These are phyloP conservation scores for Pleomassaria siparia DNA, from an alignment of 2,329 filamentous ascomycete species.

Conservation along the genomic window DNA sequence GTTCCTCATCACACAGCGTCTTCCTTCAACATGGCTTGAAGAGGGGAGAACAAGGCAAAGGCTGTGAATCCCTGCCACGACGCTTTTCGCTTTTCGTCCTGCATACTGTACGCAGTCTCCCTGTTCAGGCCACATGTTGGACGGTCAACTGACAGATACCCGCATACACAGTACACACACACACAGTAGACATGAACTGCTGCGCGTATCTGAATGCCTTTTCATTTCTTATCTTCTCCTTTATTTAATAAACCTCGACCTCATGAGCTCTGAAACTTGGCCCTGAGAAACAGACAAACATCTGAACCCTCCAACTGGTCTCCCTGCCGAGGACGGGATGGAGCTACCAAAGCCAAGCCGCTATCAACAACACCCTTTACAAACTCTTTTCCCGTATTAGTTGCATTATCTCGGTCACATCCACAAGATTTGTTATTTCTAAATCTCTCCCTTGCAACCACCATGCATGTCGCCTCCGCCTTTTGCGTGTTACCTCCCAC, in stretches of 20 bases:
- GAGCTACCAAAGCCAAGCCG: slow-evolving; percentile 5
- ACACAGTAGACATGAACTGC: background rate
- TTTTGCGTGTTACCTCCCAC: slow-evolving; percentile 17
- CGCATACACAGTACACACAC: no score
- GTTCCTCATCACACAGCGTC: slow-evolving; percentile 7
- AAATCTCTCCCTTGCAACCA: slow-evolving; percentile 17
- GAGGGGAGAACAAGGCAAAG: background rate
- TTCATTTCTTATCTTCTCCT: no score
- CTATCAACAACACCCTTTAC: background rate
- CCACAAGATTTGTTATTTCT: slow-evolving; percentile 3
- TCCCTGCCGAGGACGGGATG: background rate
- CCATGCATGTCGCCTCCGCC: slow-evolving; percentile 17
- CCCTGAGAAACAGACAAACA: no score
- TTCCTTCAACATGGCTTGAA: slow-evolving; percentile 12
- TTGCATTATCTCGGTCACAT: background rate
- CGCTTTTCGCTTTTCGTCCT: slow-evolving; percentile 15
- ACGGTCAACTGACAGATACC: slow-evolving; percentile 1
- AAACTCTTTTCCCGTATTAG: background rate
- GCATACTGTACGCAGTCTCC: no score
- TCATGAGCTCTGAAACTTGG: no score
- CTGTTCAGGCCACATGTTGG: slow-evolving; percentile 1
- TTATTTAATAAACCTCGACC: no score
- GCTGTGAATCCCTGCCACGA: slow-evolving; percentile 8
- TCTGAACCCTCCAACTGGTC: no score
- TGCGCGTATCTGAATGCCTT: background rate